A percentile compares a stretch with the other conserved stretches of the same genome.
Conservation (phyloP, 805 yeast species). For the Starmera amethionina region DNA sequence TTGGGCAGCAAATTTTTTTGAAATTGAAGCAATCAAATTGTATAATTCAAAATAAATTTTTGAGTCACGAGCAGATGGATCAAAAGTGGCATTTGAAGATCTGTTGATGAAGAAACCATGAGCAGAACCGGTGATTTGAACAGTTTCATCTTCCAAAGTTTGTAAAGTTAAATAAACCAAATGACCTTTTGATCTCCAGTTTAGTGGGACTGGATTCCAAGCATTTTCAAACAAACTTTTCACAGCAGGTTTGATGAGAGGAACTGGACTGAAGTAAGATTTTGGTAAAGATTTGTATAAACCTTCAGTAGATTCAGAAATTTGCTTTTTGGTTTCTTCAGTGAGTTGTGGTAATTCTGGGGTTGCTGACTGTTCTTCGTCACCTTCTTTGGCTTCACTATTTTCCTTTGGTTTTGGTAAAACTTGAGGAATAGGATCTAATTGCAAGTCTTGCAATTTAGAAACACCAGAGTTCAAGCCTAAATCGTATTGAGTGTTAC, state of each 20-base stretch:
- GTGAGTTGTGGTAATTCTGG: conserved; percentile 15
- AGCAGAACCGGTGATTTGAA: conserved; percentile 68
- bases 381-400: conserved; percentile 7
- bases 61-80: conserved; percentile 40
- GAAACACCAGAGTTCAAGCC: conserved; percentile 38
- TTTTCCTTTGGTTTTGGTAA: not conserved
- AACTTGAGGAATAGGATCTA: conserved; percentile 20
- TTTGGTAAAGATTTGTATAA: conserved; percentile 13
- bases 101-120: conserved; percentile 75
- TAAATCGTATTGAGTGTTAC: conserved; percentile 31
- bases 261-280: conserved; percentile 10
- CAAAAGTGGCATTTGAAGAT: conserved; percentile 58
- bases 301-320: conserved; percentile 9
- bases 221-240: conserved; percentile 61
- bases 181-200: conserved; percentile 62
- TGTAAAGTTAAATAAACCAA: conserved; percentile 63
- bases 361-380: conserved; percentile 4
- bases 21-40: conserved; percentile 51
- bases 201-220: conserved; percentile 80
- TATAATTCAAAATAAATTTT: conserved; percentile 34
- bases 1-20: conserved; percentile 50
- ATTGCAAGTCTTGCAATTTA: conserved; percentile 31
- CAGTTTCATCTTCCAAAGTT: conserved; percentile 74
- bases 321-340: conserved; percentile 13
- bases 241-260: conserved; percentile 26